Percentiles rank a stretch among this genome's conserved stretches.
These are phyloP conservation scores for Amphibolis antarctica DNA, from an alignment of 106 monocot genomes.

Conservation along the genomic window DNA sequence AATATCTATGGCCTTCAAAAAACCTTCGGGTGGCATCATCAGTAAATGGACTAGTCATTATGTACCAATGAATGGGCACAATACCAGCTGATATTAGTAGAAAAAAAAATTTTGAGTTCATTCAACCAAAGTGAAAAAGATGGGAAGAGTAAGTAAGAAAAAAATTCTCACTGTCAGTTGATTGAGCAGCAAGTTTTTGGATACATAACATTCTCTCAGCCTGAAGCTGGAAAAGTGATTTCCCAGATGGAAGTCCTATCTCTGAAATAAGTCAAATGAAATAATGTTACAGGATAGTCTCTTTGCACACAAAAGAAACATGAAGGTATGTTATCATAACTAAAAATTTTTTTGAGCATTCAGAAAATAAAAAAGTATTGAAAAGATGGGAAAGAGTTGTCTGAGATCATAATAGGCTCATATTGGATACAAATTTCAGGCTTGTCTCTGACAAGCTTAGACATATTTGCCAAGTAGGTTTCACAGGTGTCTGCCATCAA, in stretches of 20 bases:
- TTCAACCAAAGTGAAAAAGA: background rate
- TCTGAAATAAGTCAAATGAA: conserved; percentile 20
- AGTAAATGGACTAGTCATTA: conserved; percentile 99
- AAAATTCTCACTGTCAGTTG: conserved; percentile 44
- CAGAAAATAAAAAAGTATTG: no score
- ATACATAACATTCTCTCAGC: conserved; percentile 84
- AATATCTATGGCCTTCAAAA: conserved; percentile 87
- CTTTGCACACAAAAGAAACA: background rate
- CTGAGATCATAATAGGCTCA: no score
- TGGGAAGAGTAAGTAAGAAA: background rate
- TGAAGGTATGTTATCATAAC: background rate
- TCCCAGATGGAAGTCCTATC: conserved; percentile 96
- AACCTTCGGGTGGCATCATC: conserved; percentile 82
- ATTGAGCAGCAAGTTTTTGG: conserved; percentile 87
- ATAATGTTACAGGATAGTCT: background rate
- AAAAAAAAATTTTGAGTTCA: conserved; percentile 5
- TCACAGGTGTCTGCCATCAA: no score
- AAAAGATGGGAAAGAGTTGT: no score
- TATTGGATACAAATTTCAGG: no score
- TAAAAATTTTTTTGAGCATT: no score
- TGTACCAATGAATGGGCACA: conserved; percentile 89
- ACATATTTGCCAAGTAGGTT: no score
- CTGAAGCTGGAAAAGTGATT: conserved; percentile 95
- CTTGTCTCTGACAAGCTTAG: no score
- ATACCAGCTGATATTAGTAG: conserved; percentile 25